Percentiles rank a stretch among this genome's conserved stretches.
phyloP scores from a whole-genome alignment of 2,329 filamentous ascomycete genomes.

The Ploettnerulaceae sp. region DNA sequence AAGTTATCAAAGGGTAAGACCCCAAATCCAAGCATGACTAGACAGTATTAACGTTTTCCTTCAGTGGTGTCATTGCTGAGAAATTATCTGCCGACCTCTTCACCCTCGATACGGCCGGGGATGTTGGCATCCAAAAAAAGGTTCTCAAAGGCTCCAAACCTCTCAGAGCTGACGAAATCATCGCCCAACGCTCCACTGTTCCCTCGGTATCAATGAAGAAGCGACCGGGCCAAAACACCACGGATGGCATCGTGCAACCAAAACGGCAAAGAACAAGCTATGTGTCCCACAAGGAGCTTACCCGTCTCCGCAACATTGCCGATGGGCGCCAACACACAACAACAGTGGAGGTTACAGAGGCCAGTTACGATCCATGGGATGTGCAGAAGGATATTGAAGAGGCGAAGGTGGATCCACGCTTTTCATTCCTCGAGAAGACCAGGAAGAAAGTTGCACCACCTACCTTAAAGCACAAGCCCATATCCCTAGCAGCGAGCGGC shows the following conservation, averaged over 20 bases:
- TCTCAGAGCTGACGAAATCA: constrained; percentile 87
- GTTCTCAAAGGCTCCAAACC: constrained; percentile 67
- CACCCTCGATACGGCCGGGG: constrained; percentile 70
- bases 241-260: constrained; percentile 63
- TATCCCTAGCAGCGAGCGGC: constrained; percentile 78
- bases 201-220: constrained; percentile 77
- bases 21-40: constrained; percentile 1
- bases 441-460: constrained; percentile 65
- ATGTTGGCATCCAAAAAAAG: constrained; percentile 59
- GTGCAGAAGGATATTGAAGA: constrained; percentile 42
- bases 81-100: constrained; percentile 81
- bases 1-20: constrained; percentile 80
- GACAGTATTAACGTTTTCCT: constrained; percentile 15
- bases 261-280: constrained; percentile 77
- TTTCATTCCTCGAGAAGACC: constrained; percentile 62
- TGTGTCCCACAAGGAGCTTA: constrained; percentile 79
- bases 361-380: constrained; percentile 77
- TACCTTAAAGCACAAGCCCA: constrained; percentile 70
- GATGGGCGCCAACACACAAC: constrained; percentile 54
- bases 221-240: constrained; percentile 63
- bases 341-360: constrained; percentile 47
- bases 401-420: constrained; percentile 45
- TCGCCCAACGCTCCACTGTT: constrained; percentile 76
- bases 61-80: constrained; percentile 79
- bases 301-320: constrained; percentile 72